These are phyloP conservation scores for Fusarium newnesense DNA, from an alignment of 2,329 filamentous ascomycete species.

Conservation along the genomic window DNA sequence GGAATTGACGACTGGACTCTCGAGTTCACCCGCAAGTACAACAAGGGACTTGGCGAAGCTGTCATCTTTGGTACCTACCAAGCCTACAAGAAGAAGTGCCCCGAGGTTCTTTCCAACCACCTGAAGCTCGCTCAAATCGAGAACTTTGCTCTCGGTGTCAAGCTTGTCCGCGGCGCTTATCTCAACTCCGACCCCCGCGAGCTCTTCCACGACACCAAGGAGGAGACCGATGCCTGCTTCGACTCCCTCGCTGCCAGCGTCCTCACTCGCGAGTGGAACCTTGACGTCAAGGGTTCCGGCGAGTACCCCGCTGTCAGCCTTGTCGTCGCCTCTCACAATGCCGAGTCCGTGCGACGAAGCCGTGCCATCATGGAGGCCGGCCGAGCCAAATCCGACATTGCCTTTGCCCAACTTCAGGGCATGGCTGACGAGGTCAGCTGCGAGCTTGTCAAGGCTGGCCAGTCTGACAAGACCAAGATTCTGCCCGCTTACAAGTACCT, in stretches of 20 bases:
- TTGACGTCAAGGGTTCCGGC: conserved; percentile 49
- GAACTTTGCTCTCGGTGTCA: conserved; percentile 75
- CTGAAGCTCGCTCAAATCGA: conserved; percentile 67
- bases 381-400: conserved; percentile 52
- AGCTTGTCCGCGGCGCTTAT: conserved; percentile 81
- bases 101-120: conserved; percentile 67
- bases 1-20: conserved; percentile 86
- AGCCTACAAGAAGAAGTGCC: conserved; percentile 75
- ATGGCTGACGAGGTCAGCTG: conserved; percentile 95
- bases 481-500: conserved; percentile 77
- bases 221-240: conserved; percentile 77
- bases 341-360: conserved; percentile 71
- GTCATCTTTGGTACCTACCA: conserved; percentile 86
- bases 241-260: conserved; percentile 76
- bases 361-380: conserved; percentile 61
- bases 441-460: conserved; percentile 59
- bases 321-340: conserved; percentile 87
- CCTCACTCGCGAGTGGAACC: conserved; percentile 63
- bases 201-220: conserved; percentile 77
- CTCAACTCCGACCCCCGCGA: conserved; percentile 75
- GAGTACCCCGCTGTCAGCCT: conserved; percentile 69
- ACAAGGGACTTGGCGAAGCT: conserved; percentile 69
- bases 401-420: conserved; percentile 80
- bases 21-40: conserved; percentile 80
- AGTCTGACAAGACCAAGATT: conserved; percentile 42